A percentile compares a stretch with the other conserved stretches of the same genome.
Evolutionary conservation across 2,329 filamentous ascomycete species (phyloP).

Genomic region (Aspergillus sp.): DNA sequence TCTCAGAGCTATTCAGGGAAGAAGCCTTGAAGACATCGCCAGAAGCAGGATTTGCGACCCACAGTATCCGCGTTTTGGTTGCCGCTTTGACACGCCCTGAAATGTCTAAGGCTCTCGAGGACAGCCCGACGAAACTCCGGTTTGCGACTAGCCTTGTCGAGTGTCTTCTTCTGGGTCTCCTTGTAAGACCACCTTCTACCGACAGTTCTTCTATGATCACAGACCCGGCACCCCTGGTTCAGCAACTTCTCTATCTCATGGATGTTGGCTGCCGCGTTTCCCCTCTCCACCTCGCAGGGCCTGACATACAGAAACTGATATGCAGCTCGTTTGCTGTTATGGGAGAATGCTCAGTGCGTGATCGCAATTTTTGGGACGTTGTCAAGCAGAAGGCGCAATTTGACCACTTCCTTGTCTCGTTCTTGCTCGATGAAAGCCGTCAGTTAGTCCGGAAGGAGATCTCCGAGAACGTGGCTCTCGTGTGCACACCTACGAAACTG

Average conservation of each 20-base stretch:
- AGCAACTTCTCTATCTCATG: conserved; percentile 30
- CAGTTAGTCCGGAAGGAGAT: conserved; percentile 31
- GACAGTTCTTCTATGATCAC: conserved; percentile 21
- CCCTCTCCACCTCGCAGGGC: conserved; percentile 8
- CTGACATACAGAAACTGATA: conserved; percentile 28
- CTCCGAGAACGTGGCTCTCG: conserved; percentile 31
- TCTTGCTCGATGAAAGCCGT: conserved; percentile 40
- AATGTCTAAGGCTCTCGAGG: conserved; percentile 41
- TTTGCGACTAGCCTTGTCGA: conserved; percentile 51
- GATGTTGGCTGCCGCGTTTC: conserved; percentile 16
- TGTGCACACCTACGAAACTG: conserved; percentile 26
- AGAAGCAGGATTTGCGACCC: conserved; percentile 27
- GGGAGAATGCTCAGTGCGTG: conserved; percentile 43
- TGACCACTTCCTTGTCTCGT: conserved; percentile 30
- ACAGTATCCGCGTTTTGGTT: conserved; percentile 48
- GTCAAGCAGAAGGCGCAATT: conserved; percentile 33
- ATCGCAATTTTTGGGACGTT: conserved; percentile 38
- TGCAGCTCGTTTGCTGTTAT: conserved; percentile 41
- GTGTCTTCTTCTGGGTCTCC: conserved; percentile 48
- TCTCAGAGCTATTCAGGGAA: conserved; percentile 54
- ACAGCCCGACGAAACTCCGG: conserved; percentile 39
- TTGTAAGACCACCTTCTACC: conserved; percentile 23
- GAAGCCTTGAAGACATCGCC: conserved; percentile 30
- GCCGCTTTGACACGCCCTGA: conserved; percentile 53
- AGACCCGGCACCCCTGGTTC: conserved; percentile 30